Base-by-base conservation (phyloP, 208 protist species). In the Giardia muris region DNA sequence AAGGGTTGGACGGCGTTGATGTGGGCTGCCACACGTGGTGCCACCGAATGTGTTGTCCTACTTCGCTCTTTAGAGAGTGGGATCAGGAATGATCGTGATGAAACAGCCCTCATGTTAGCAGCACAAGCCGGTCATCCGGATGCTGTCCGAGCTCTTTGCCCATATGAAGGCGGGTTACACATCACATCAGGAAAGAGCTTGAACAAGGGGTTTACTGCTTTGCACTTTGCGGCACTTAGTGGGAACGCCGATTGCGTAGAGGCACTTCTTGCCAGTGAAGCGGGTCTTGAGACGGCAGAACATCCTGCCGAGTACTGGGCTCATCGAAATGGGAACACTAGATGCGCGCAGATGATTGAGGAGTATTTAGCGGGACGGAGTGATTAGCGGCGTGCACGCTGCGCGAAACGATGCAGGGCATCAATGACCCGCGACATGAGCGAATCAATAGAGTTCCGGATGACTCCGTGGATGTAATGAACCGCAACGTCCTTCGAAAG, bases 1-100 rank as follows among this genome's bases (percentile, higher is more conserved):
- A 76, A 76, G 57, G 57, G 57, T 76, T 76, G 57, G 57, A 76
- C 57, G 57, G 57, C 57, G 10, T 76, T 76, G 30, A 76, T 76
- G 57, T 76, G 57, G 57, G 57, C 57, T 39, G 57, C 30, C 10
- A 30, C 57, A 76, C 10, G 57, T 30, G 57, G 57, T 30, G 30
- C 10, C 30, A 76, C 57, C 10, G 57, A 76, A 30, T 10, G 57
- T 10, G 57, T 76, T 39, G 57, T 39, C 19, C 57, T 76, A 10
- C 57, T 76, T 30, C 10, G 30, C 19, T 39, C 57, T 76, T 10
- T 30, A 76, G 57, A 76, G 57, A 30, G 19, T 10, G 30, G 57
- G 30, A 10, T 76, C 30, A 76, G 19, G 19, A 76, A 10, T 76
- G 57, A 39, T 39, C 19, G 30, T 30, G 57, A 30, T 30, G 57